Evolutionary conservation across 768 basidiomycete genomes (phyloP).

Genomic region (Leccinum longicurvipes): DNA sequence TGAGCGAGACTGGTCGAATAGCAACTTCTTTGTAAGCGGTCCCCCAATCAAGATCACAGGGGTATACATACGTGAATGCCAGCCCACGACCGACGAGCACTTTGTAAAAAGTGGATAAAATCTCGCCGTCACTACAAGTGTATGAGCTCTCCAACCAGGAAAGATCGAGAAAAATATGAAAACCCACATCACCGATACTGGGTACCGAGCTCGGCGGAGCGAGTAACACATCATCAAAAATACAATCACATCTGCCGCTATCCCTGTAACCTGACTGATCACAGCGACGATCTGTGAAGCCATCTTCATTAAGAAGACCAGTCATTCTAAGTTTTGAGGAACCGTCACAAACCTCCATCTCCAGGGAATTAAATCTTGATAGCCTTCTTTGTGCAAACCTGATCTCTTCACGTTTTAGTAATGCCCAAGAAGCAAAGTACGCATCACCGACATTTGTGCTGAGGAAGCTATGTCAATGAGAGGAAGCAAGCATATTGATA

Average conservation of each 20-base stretch:
- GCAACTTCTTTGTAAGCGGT: not conserved
- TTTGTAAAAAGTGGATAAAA: not conserved
- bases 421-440: not conserved
- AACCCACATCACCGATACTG: conserved; percentile 18
- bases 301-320: not conserved
- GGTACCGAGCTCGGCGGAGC: conserved; percentile 16
- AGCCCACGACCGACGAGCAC: conserved; percentile 21
- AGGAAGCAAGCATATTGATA: not conserved
- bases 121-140: conserved; percentile 11
- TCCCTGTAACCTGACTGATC: conserved; percentile 8
- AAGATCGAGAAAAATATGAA: not conserved
- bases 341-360: conserved; percentile 19
- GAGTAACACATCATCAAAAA: conserved; percentile 17
- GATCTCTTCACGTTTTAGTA: conserved; percentile 6
- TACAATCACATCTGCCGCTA: conserved; percentile 11
- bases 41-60: not conserved
- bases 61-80: conserved; percentile 21
- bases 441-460: conserved; percentile 26
- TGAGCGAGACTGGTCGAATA: conserved; percentile 16
- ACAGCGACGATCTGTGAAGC: conserved; percentile 11
- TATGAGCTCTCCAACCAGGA: not conserved
- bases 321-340: not conserved
- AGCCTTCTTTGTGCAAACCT: conserved; percentile 23
- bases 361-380: conserved; percentile 15
- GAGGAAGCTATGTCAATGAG: conserved; percentile 12